Conservation (phyloP, 805 yeast species). For the Saccharomyces cerevisiae region DNA sequence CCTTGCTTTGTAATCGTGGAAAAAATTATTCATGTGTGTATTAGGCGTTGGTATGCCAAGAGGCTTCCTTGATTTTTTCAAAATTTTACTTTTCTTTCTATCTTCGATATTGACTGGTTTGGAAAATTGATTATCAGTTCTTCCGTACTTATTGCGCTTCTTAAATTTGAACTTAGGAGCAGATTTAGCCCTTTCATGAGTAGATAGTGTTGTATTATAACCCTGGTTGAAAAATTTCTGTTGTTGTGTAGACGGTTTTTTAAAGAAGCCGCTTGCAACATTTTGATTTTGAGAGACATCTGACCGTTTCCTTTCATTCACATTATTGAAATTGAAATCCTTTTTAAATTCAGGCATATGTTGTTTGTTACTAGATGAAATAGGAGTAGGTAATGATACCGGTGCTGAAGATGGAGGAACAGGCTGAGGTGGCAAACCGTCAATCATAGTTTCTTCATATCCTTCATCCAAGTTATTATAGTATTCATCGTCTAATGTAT, state of each 20-base stretch:
- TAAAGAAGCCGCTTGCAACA: background rate
- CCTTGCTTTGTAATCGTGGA: constrained; percentile 28
- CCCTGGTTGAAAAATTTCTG: background rate
- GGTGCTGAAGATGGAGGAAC: constrained; percentile 28
- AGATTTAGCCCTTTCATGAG: constrained; percentile 21
- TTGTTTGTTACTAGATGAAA: constrained; percentile 13
- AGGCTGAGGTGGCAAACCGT: constrained; percentile 13
- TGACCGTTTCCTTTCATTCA: background rate
- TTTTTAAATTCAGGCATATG: constrained; percentile 14
- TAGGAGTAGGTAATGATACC: constrained; percentile 26
- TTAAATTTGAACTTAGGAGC: constrained; percentile 26
- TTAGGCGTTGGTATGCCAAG: constrained; percentile 58
- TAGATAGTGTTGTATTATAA: background rate
- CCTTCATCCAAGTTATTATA: constrained; percentile 34
- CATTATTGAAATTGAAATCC: background rate
- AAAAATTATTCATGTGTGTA: constrained; percentile 34
- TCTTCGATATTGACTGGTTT: constrained; percentile 24
- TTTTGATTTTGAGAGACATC: background rate
- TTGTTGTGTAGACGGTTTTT: background rate
- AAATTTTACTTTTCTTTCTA: constrained; percentile 19
- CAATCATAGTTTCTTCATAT: constrained; percentile 15
- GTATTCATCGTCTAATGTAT: constrained; percentile 77
- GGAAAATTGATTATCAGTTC: constrained; percentile 10
- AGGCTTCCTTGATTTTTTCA: constrained; percentile 43
- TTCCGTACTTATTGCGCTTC: constrained; percentile 19